Base-by-base conservation (phyloP, 257 asterid genomes). In the Vinca minor region DNA sequence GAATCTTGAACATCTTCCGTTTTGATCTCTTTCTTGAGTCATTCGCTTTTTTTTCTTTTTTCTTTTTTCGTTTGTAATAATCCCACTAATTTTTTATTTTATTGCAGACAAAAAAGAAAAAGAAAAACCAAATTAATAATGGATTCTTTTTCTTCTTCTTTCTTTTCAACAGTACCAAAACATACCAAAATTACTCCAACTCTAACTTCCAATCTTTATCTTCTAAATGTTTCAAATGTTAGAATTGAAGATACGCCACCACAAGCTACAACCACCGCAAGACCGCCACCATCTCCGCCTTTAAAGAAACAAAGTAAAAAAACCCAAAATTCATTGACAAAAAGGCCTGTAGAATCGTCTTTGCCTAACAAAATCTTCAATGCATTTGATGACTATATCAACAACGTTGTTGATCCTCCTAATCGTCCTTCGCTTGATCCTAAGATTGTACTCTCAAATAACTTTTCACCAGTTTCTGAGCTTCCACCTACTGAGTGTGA, bases 381-480 rank as follows among this genome's bases (percentile, higher is more conserved):
- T 29, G 64, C 50, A 35, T 5, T 71, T 13, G 82, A 78, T 46
- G 74, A 68, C 38, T 70, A 70, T 55, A 74, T 78, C 23, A 74
- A 70, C 59, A 69, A 49, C 1, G 50, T 35, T 36, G 59, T 88
- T 26, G 88, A 84, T 61, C 96, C 95, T 3, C 95, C 92, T 0
- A 60, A 9, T 1, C 78, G 78, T 6, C 83, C 83, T 0, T 78
- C 83, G 2, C 49, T 79, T 17, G 87, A 88, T 45, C 93, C 93
- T 1, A 66, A 71, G 15, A 31, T 76, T 38, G 85, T 83, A 0
- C 81, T 88, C 48, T 81, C 87, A 42, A 65, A 58, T 66, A 85
- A 88, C 71, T 83, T 72, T 28, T 85, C 87, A 2, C 95, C 96
- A 1, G 92, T 85, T 3, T 70, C 63, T 5, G 95, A 86, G 76